phyloP scores from a whole-genome alignment of 768 basidiomycete genomes.

The Tricholoma bakamatsutake region DNA sequence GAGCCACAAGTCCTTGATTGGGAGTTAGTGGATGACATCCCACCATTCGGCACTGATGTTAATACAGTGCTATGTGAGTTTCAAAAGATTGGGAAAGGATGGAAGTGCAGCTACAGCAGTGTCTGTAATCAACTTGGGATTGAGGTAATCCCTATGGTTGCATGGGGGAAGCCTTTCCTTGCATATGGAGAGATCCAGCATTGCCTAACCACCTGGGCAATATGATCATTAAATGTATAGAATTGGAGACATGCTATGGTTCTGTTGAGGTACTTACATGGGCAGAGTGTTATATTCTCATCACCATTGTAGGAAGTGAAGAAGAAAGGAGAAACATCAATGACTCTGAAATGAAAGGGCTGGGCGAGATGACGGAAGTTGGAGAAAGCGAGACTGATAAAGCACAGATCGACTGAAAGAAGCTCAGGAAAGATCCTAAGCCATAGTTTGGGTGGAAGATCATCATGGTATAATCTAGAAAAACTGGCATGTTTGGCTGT shows the following conservation, averaged over 20 bases:
- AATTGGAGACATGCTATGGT: conserved; percentile 24
- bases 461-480: neutral
- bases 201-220: conserved; percentile 27
- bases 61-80: conserved; percentile 30
- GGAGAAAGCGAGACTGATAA: conserved; percentile 25
- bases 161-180: conserved; percentile 23
- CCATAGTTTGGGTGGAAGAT: conserved; percentile 30
- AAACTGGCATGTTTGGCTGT: neutral
- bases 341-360: conserved; percentile 28
- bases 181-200: conserved; percentile 32
- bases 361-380: conserved; percentile 29
- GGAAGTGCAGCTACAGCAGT: conserved; percentile 24
- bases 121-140: conserved; percentile 26
- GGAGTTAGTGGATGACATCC: conserved; percentile 21
- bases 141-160: conserved; percentile 25
- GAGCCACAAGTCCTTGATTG: conserved; percentile 26
- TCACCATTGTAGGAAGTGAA: conserved; percentile 24
- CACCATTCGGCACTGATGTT: conserved; percentile 29
- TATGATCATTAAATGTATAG: conserved; percentile 23
- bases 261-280: conserved; percentile 24
- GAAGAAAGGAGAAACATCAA: conserved; percentile 31
- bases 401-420: conserved; percentile 20
- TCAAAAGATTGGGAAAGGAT: conserved; percentile 25
- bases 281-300: conserved; percentile 19
- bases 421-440: conserved; percentile 28